Conservation (phyloP, 2,329 filamentous ascomycete species). For the Clonostachys byssicola region DNA sequence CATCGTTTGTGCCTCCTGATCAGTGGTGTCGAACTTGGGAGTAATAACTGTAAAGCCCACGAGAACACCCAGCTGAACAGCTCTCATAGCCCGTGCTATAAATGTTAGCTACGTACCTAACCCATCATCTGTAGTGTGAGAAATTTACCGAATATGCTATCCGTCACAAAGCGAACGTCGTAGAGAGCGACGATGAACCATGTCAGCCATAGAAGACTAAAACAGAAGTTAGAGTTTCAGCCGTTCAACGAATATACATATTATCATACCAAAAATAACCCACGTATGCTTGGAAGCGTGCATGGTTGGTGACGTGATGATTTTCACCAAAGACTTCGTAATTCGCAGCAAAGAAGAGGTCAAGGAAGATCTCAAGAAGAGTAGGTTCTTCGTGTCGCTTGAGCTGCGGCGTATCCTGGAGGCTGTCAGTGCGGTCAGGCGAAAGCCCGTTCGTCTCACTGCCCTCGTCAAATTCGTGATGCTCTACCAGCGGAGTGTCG, state of each 20-base stretch:
- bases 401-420: too few species aligned
- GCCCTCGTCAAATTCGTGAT: too few species aligned
- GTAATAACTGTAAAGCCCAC: conserved; percentile 61
- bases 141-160: conserved; percentile 50
- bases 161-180: conserved; percentile 61
- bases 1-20: conserved; percentile 32
- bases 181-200: conserved; percentile 62
- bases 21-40: conserved; percentile 32
- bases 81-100: conserved; percentile 47
- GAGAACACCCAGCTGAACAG: conserved; percentile 59
- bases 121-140: too few species aligned
- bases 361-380: conserved; percentile 29
- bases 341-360: conserved; percentile 49
- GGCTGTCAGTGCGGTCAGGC: too few species aligned
- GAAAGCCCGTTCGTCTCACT: too few species aligned
- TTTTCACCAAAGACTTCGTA: conserved; percentile 50
- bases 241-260: not conserved
- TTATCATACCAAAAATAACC: conserved; percentile 18
- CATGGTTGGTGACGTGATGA: conserved; percentile 20
- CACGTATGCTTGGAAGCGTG: conserved; percentile 25
- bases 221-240: not conserved
- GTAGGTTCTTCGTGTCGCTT: conserved; percentile 22
- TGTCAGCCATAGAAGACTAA: conserved; percentile 60
- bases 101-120: not conserved
- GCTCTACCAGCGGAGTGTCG: too few species aligned